These are phyloP conservation scores for Galeopsis tetrahit DNA, from an alignment of 257 asterid genomes.

Conservation along the genomic window DNA sequence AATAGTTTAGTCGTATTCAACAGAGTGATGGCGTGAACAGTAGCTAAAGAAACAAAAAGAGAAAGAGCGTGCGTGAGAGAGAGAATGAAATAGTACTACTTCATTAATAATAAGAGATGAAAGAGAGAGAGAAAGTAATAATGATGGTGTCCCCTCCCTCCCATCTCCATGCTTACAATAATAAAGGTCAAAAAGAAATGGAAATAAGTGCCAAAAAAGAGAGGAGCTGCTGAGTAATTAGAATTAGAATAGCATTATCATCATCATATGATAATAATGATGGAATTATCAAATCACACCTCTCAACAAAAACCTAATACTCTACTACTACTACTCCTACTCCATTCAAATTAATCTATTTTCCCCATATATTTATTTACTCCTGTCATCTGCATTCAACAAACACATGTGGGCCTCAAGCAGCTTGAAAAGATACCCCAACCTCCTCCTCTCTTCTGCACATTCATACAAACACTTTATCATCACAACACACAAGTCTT, in stretches of 20 bases:
- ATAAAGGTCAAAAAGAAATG: not conserved
- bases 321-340: not conserved
- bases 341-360: not conserved
- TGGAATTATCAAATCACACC: not conserved
- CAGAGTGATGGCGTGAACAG: no score
- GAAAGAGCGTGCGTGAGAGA: not conserved
- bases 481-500: not conserved
- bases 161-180: constrained; percentile 22
- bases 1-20: no score
- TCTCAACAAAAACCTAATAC: not conserved
- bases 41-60: no score
- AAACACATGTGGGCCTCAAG: constrained; percentile 56
- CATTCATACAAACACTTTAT: not conserved
- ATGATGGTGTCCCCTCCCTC: constrained; percentile 25
- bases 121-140: not conserved
- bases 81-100: no score
- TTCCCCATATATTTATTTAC: constrained; percentile 31
- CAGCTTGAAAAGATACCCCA: constrained; percentile 73
- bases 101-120: not conserved
- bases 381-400: constrained; percentile 31
- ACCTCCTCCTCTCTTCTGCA: constrained; percentile 54
- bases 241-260: constrained; percentile 34
- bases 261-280: constrained; percentile 35
- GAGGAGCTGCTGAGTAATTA: no score
- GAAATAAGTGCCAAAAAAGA: constrained; percentile 18